Conservation (phyloP, 2,329 filamentous ascomycete species). For the Hypoxylon rubiginosum region DNA sequence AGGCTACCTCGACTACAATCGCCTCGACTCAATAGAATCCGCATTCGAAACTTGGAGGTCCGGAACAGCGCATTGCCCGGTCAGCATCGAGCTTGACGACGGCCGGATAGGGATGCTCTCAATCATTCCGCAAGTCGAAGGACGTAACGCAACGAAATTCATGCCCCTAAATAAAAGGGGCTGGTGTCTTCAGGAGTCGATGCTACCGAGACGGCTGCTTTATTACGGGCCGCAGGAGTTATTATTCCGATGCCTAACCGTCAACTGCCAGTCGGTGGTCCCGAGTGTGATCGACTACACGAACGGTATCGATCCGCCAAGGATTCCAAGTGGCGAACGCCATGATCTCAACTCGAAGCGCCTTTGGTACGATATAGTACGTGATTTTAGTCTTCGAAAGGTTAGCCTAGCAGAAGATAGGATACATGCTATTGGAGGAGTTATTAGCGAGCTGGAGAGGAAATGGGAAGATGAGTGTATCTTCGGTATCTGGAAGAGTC, state of each 20-base stretch:
- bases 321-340: conserved; percentile 1
- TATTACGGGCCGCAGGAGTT: conserved; percentile 17
- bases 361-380: conserved; percentile 6
- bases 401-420: conserved; percentile 9
- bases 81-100: conserved; percentile 3
- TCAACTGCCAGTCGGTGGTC: conserved; percentile 12
- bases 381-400: conserved; percentile 1
- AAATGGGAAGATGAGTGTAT: conserved; percentile 5
- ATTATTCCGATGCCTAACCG: conserved; percentile 16
- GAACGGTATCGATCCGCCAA: conserved; percentile 2
- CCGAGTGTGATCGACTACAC: conserved; percentile 8
- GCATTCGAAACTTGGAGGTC: background rate
- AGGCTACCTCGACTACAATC: conserved; percentile 8
- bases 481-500: conserved; percentile 10
- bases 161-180: conserved; percentile 13
- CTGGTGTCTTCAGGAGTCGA: conserved; percentile 16
- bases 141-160: background rate
- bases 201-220: conserved; percentile 10
- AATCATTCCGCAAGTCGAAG: conserved; percentile 3
- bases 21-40: background rate
- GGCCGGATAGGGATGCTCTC: conserved; percentile 8
- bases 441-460: conserved; percentile 3
- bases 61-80: background rate
- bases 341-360: background rate
- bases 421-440: conserved; percentile 3